These are phyloP conservation scores for Phaeosphaeria sp. DNA, from an alignment of 2,329 filamentous ascomycete species.

Conservation along the genomic window DNA sequence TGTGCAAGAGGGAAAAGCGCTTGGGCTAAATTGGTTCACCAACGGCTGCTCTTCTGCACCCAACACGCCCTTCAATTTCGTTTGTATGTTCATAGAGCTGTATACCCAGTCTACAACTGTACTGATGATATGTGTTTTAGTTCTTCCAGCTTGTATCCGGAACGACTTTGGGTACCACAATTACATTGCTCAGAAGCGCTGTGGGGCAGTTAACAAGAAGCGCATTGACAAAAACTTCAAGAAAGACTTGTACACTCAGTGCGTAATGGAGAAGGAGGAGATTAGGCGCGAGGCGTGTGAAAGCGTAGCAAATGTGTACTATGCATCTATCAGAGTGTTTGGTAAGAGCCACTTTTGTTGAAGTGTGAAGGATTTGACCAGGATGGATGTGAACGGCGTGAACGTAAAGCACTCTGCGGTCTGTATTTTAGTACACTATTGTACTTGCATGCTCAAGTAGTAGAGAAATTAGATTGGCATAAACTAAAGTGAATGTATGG, in stretches of 20 bases:
- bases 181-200: conserved; percentile 58
- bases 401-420: too few species aligned
- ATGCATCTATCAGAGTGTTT: neutral
- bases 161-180: conserved; percentile 64
- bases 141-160: conserved; percentile 48
- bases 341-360: neutral
- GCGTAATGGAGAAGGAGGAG: conserved; percentile 24
- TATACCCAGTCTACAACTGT: neutral
- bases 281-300: conserved; percentile 22
- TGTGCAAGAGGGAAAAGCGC: conserved; percentile 47
- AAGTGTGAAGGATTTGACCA: neutral
- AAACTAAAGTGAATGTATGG: neutral
- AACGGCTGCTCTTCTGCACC: conserved; percentile 46
- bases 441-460: too few species aligned
- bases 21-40: conserved; percentile 43
- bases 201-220: conserved; percentile 43
- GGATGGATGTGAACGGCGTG: neutral
- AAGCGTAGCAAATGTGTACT: conserved; percentile 5
- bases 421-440: too few species aligned
- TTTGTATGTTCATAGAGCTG: conserved; percentile 22
- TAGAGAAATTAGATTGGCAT: neutral
- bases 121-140: conserved; percentile 1
- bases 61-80: conserved; percentile 41
- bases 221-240: conserved; percentile 1
- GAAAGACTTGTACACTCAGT: conserved; percentile 39